Evolutionary conservation across 169 alveolate genomes (phyloP).

Genomic region (Babesia ovis): DNA sequence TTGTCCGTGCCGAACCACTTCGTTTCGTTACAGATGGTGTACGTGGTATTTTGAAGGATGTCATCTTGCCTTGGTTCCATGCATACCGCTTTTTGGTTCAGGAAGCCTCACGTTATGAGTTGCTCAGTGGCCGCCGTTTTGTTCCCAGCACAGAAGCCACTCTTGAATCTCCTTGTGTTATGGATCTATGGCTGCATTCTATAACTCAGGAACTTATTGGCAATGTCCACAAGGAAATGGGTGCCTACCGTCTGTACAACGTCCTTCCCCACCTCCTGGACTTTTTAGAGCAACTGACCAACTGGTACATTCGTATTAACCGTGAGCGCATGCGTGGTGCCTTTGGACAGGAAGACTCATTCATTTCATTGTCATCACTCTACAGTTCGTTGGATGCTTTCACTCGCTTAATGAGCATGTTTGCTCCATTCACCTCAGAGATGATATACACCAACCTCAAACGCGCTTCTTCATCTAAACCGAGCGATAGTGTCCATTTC

Average conservation of each 20-base stretch:
- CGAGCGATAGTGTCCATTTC: conserved; percentile 67
- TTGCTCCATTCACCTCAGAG: conserved; percentile 94
- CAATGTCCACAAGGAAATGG: conserved; percentile 93
- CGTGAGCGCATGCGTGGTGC: conserved; percentile 97
- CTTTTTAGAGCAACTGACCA: conserved; percentile 94
- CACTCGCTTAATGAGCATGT: conserved; percentile 77
- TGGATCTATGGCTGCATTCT: conserved; percentile 95
- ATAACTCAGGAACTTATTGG: conserved; percentile 82
- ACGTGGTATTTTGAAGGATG: conserved; percentile 90
- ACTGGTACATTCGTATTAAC: conserved; percentile 95
- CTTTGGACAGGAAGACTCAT: conserved; percentile 85
- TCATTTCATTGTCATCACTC: conserved; percentile 85
- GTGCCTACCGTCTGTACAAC: conserved; percentile 92
- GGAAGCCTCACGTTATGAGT: conserved; percentile 93
- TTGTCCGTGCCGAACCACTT: conserved; percentile 95
- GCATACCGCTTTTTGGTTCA: conserved; percentile 92
- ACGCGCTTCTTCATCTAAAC: conserved; percentile 35
- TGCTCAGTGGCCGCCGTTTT: conserved; percentile 73
- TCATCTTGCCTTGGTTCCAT: conserved; percentile 97
- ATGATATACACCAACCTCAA: conserved; percentile 87
- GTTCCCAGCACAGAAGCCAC: conserved; percentile 76
- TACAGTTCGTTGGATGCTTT: conserved; percentile 88
- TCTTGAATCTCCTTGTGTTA: conserved; percentile 76
- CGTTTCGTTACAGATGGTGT: conserved; percentile 93
- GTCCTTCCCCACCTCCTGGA: conserved; percentile 90